Evolutionary conservation across 2,329 filamentous ascomycete species (phyloP).

Genomic region (Hymenoscyphus albidus): DNA sequence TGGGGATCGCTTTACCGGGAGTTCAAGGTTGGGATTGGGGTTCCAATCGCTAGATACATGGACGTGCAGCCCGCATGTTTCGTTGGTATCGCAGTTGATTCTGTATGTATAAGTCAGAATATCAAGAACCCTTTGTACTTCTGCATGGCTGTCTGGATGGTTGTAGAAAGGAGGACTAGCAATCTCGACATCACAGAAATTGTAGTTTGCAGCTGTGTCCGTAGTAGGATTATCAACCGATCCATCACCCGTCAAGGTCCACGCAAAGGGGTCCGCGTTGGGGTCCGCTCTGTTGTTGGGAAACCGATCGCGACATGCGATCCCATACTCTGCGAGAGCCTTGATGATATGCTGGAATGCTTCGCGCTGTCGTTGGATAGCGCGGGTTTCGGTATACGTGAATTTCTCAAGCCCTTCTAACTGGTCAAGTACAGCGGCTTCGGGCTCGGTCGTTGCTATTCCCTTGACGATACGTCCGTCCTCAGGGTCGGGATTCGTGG

Average conservation of each 20-base stretch:
- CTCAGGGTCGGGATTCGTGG: background rate
- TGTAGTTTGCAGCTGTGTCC: background rate
- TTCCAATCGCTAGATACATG: background rate
- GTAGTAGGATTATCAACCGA: background rate
- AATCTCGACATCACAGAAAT: background rate
- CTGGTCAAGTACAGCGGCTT: background rate
- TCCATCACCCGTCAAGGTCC: background rate
- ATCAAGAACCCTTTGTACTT: background rate
- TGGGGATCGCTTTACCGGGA: too few relatives aligned
- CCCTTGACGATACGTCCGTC: background rate
- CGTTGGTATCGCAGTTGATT: background rate
- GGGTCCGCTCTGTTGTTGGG: background rate
- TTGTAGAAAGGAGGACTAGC: background rate
- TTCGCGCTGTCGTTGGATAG: background rate
- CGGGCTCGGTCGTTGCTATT: background rate
- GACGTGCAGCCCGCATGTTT: background rate
- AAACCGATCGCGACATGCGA: background rate
- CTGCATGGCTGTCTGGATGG: background rate
- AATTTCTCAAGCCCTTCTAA: too few relatives aligned
- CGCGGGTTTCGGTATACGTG: background rate
- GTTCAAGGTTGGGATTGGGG: background rate
- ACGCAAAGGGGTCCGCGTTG: background rate
- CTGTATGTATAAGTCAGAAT: background rate
- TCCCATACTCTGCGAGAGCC: background rate
- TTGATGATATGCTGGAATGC: background rate